Evolutionary conservation across 2,329 filamentous ascomycete species (phyloP).

Genomic region (Stachybotrys elegans): DNA sequence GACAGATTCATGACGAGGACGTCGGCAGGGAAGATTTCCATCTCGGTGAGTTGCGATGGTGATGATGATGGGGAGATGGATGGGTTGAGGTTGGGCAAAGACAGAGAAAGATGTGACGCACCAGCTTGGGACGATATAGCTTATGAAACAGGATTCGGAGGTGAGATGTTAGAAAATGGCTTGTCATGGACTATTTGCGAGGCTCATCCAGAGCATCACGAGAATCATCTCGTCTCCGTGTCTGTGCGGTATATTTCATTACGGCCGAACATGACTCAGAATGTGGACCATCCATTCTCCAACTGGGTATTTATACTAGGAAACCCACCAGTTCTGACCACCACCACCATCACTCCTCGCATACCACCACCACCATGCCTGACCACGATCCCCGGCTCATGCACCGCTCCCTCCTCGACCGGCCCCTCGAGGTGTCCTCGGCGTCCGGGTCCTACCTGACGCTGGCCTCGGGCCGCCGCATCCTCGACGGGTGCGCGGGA

Average conservation of each 20-base stretch:
- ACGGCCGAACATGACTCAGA: background rate
- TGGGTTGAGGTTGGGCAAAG: too few relatives aligned
- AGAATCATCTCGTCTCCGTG: too few relatives aligned
- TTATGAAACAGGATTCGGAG: too few relatives aligned
- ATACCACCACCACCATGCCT: background rate
- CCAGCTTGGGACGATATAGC: too few relatives aligned
- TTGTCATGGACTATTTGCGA: too few relatives aligned
- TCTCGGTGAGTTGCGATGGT: slow-evolving; percentile 46
- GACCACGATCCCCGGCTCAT: slow-evolving; percentile 17
- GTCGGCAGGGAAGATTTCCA: slow-evolving; percentile 41
- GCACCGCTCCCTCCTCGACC: slow-evolving; percentile 26
- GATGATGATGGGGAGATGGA: slow-evolving; percentile 58
- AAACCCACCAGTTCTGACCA: background rate
- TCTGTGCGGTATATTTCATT: too few relatives aligned
- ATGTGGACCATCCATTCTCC: background rate
- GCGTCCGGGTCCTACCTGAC: slow-evolving; percentile 33
- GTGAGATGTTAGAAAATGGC: too few relatives aligned
- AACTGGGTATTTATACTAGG: background rate
- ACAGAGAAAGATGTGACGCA: too few relatives aligned
- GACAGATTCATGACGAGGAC: slow-evolving; percentile 41
- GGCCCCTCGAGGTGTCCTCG: slow-evolving; percentile 31
- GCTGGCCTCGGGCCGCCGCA: slow-evolving; percentile 22
- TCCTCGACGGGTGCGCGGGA: slow-evolving; percentile 70
- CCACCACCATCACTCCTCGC: background rate
- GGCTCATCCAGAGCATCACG: too few relatives aligned